Conservation (phyloP, 495 filamentous ascomycete genomes). For the Lophiostoma macrostomum region DNA sequence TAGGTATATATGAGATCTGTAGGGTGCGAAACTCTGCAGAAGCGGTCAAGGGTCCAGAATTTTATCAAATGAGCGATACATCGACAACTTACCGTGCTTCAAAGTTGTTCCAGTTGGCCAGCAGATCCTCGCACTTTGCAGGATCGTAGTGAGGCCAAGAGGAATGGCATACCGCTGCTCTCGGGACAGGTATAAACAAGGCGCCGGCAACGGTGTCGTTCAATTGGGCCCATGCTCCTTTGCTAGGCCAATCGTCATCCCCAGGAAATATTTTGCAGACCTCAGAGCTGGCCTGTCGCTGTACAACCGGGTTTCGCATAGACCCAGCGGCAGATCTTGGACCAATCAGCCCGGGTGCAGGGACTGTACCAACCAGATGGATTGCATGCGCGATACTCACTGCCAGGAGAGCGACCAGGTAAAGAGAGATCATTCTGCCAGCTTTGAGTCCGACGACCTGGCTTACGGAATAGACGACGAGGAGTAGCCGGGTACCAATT, state of each 20-base stretch:
- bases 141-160: conserved; percentile 1
- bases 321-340: no score
- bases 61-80: neutral
- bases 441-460: no score
- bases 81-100: neutral
- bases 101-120: neutral
- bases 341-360: no score
- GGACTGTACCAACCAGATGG: no score
- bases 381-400: no score
- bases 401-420: no score
- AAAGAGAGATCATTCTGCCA: no score
- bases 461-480: no score
- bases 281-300: no score
- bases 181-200: conserved; percentile 15
- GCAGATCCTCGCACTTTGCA: conserved; percentile 1
- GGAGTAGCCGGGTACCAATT: no score
- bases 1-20: conserved; percentile 6
- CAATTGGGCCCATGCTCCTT: conserved; percentile 7
- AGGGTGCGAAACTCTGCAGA: conserved; percentile 6
- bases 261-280: conserved; percentile 17
- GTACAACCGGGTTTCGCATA: no score
- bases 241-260: conserved; percentile 14
- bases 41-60: neutral
- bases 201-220: conserved; percentile 5
- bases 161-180: conserved; percentile 16